Base-by-base conservation (phyloP, 192 early-diverging fungal species). In the Lunasporangiospora selenospora region DNA sequence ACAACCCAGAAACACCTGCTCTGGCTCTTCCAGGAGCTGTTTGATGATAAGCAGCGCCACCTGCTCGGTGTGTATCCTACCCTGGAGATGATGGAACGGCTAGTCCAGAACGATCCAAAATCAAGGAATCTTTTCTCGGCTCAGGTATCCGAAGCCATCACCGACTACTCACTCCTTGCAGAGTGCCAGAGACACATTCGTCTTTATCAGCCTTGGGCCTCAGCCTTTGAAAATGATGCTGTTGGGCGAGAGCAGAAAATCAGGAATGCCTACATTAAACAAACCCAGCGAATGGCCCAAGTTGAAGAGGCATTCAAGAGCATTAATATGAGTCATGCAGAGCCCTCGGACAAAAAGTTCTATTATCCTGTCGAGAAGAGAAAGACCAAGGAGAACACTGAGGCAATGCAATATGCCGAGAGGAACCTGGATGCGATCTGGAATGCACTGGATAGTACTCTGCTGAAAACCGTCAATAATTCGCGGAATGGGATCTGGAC, bases 341-440 rank as follows among this genome's bases (percentile, higher is more conserved):
- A 67, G 30, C 65, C 56, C 29, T 67, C 65, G 18, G 42, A 58
- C 24, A 48, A 39, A 34, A 51, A 53, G 42, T 67, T 58, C 59
- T 52, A 29, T 29, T 67, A 67, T 21, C 65, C 65, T 16, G 50
- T 58, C 19, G 55, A 58, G 48, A 53, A 67, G 56, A 34, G 65
- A 12, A 67, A 56, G 49, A 67, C 65, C n/a, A 67, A 59, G 56
- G 65, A 67, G 18, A 67, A n/a, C 31, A 58, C 56, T 16, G 55
- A 53, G 49, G 55, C 49, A 27, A 53, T 67, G 55, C 65, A 67
- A 31, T 3, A 53, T 32, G 55, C 65, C 29, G 56, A 67, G 34
- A 52, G 19, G 29, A 40, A 23, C 26, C 56, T 67, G 16, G 65
- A 67, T 16, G 21, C 6, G 40, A 58, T 67, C 65, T 67, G 65